Evolutionary conservation across 352 stramenopile genomes (phyloP), one percentile per base, ranked within the genome.

Genomic region (Phytophthora sp.): DNA sequence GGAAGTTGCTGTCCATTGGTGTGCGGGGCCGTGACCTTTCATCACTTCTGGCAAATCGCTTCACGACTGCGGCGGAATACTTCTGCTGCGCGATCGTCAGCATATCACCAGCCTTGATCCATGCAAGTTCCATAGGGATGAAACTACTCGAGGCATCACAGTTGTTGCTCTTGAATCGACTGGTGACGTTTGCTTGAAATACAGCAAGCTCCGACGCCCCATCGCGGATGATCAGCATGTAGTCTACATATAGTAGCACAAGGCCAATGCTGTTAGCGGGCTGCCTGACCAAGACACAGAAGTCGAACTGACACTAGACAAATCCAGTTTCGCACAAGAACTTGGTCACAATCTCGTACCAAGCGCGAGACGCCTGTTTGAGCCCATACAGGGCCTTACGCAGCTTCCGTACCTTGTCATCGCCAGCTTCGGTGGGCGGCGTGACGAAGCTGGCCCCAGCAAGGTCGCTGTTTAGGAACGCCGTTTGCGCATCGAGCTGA

Each of bases 361-460:
- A 77, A 16, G 62, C 54, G 5, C 65, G 52, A 1, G 64, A 68
- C 0, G 66, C 62, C 54, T 76, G 73, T 2, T 60, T 57, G 1
- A 78, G 36, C 2, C 69, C 68, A 35, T 76, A 76, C 4, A 81
- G 30, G 0, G 62, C 66, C 20, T 73, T 76, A 0, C 29, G 21
- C 2, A 80, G 31, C 4, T 21, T 31, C 58, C 62, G 73, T 7
- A 71, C 69, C 23, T 65, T 69, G 4, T 12, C 29, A 15, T 69
- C 47, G 2, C 3, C 9, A n/a, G 11, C 26, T 18, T 54, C 45
- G 2, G 12, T 20, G 1, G 38, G 29, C 3, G 63, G 50, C 4
- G 13, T 23, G 5, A 64, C n/a, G 15, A 23, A 69, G 7, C 58
- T 64, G 11, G 16, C 62, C 24, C 64, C 52, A 0, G 27, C 13